Evolutionary conservation across 1,284 basidiomycete genomes (phyloP), one percentile per base, ranked within the genome.

Genomic region (Pseudozyma sp.): DNA sequence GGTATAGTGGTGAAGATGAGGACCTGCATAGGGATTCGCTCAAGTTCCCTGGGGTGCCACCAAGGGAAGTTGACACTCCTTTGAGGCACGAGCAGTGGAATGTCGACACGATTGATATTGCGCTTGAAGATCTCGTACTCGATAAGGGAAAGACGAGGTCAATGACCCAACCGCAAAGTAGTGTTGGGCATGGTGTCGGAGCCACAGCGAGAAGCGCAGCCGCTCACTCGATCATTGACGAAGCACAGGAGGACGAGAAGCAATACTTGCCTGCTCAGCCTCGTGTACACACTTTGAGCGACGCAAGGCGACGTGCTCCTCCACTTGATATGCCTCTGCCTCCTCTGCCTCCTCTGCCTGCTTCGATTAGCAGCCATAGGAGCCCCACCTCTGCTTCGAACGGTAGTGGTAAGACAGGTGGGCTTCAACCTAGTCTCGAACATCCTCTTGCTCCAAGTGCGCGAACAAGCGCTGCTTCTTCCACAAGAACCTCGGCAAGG

Each of bases 71-170:
- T 1, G 39, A 56, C 11, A 5, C 45, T 14, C 21, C 40, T 9
- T 25, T 42, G 5, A 55, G 55, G 40, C 50, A 65, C 7, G 61
- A 74, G 25, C 61, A 69, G 58, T 74, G 71, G 71, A 69, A 69
- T 52, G 62, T 74, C 34, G 71, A 74, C 55, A 42, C 71, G 16
- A 54, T 74, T 21, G 66, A 74, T 16, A 68, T 74, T 45, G 61
- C 66, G 7, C 58, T 74, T 16, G 66, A 74, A 21, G 71, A 74
- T 42, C 42, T 74, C 21, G 52, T 68, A 19, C 57, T 73, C 11
- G 43, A 59, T 45, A 68, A 64, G 45, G 56, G 53, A 14, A 64
- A 70, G 49, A 16, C 39, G 3, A 47, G 48, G 18, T 56, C 52
- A n/a, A 50, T 12, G 19, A n/a, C 35, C 3, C 34, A 18, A 13